A percentile compares a stretch with the other conserved stretches of the same genome.
These are phyloP conservation scores for Xanthoconium separans DNA, from an alignment of 1,284 basidiomycete species.

Conservation along the genomic window DNA sequence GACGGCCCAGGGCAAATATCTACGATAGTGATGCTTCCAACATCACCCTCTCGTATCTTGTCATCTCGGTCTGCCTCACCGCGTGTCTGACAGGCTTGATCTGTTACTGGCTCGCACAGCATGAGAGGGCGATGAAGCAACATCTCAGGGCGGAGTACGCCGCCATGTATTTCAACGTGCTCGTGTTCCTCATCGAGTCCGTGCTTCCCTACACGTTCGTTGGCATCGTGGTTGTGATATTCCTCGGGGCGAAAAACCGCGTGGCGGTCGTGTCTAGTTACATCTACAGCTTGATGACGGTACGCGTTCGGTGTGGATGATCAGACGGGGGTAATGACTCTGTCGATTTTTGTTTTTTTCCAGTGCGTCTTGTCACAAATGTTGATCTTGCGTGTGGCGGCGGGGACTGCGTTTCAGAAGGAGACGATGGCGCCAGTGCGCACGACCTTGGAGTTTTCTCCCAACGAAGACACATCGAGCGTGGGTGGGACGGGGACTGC, in stretches of 20 bases:
- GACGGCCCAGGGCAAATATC: background rate
- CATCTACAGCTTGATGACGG: conserved; percentile 13
- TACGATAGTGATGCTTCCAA: conserved; percentile 1
- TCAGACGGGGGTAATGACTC: no score
- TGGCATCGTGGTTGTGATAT: conserved; percentile 10
- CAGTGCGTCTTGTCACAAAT: conserved; percentile 21
- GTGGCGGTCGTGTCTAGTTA: conserved; percentile 1
- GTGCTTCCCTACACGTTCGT: conserved; percentile 14
- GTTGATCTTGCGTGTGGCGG: conserved; percentile 18
- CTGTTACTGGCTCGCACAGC: conserved; percentile 9
- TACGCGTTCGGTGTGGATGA: background rate
- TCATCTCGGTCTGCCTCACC: conserved; percentile 2
- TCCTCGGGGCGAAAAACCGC: conserved; percentile 2
- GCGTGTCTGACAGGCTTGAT: conserved; percentile 11
- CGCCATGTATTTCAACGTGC: conserved; percentile 1
- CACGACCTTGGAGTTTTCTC: no score
- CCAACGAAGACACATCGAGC: no score
- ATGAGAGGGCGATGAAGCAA: background rate
- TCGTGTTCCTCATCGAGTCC: conserved; percentile 16
- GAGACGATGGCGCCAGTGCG: no score
- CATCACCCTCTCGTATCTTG: conserved; percentile 8
- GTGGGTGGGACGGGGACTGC: no score
- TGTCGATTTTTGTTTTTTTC: background rate
- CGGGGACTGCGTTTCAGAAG: no score
- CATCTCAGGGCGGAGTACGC: conserved; percentile 1